Conservation (phyloP, 805 yeast genomes). For the Teunomyces pallodes region DNA sequence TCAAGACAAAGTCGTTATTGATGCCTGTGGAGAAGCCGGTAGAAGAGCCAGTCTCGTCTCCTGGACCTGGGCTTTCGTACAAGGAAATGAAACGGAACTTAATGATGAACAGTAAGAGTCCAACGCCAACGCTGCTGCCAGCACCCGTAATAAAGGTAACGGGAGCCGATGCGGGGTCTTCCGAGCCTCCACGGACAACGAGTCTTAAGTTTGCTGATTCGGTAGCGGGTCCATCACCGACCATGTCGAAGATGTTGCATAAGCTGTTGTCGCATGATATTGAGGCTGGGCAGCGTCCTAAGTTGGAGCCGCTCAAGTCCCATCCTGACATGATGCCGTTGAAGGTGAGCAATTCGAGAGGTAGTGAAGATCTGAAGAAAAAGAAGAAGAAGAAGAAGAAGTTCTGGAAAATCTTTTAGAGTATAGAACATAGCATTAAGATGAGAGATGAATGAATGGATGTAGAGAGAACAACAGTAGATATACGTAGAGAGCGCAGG, state of each 20-base stretch:
- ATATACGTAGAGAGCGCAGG: neutral
- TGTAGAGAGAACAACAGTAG: neutral
- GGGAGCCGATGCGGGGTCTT: constrained; percentile 7
- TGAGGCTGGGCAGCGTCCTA: constrained; percentile 19
- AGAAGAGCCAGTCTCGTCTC: neutral
- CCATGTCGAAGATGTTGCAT: constrained; percentile 11
- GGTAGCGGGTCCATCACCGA: neutral
- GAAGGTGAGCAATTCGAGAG: neutral
- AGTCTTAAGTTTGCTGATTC: constrained; percentile 31
- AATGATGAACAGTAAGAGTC: constrained; percentile 13
- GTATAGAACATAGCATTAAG: neutral
- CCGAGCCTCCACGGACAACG: constrained; percentile 22
- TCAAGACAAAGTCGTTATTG: constrained; percentile 41
- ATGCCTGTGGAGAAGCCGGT: constrained; percentile 24
- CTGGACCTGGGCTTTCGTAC: constrained; percentile 19
- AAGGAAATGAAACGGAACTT: constrained; percentile 33
- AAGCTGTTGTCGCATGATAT: constrained; percentile 42
- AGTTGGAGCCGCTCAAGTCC: constrained; percentile 35
- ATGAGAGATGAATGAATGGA: neutral
- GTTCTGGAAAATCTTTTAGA: constrained; percentile 34
- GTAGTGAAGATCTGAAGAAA: neutral
- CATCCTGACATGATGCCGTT: constrained; percentile 33
- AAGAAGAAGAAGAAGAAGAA: constrained; percentile 23
- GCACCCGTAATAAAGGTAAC: constrained; percentile 5
- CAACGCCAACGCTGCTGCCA: constrained; percentile 7